These are phyloP conservation scores for Penicillium atrosanguineum DNA, from an alignment of 495 filamentous ascomycete species.

Conservation along the genomic window DNA sequence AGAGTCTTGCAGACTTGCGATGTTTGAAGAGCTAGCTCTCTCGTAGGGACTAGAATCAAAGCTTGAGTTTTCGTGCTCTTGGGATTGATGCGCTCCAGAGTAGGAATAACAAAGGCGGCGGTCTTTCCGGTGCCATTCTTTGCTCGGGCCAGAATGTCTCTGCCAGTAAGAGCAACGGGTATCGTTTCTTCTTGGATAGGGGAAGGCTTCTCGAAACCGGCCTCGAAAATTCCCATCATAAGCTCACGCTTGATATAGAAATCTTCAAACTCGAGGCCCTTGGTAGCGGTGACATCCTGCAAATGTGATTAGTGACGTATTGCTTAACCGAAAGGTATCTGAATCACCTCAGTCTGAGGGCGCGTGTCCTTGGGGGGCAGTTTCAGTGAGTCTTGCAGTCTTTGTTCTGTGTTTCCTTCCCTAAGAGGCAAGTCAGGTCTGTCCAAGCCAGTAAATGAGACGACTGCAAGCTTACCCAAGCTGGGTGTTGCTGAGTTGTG, in stretches of 20 bases:
- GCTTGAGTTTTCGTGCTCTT: conserved; percentile 94
- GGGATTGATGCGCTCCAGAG: conserved; percentile 91
- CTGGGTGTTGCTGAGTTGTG: conserved; percentile 68
- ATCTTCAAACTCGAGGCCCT: conserved; percentile 96
- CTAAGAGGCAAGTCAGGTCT: conserved; percentile 31
- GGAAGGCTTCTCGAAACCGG: conserved; percentile 97
- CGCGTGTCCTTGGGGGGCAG: conserved; percentile 78
- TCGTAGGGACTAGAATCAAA: conserved; percentile 90
- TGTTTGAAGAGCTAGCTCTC: conserved; percentile 97
- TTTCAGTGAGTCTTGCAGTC: conserved; percentile 79
- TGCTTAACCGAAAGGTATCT: background rate
- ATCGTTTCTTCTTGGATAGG: conserved; percentile 99
- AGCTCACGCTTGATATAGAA: conserved; percentile 91
- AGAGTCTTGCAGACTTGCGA: conserved; percentile 98
- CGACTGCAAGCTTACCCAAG: conserved; percentile 53
- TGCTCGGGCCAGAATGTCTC: conserved; percentile 92
- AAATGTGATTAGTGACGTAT: conserved; percentile 19
- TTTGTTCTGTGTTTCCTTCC: conserved; percentile 55
- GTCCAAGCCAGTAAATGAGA: background rate
- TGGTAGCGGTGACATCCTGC: conserved; percentile 95
- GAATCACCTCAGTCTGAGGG: conserved; percentile 86
- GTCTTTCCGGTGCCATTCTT: conserved; percentile 99
- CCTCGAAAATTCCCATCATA: conserved; percentile 98
- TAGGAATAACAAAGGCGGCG: conserved; percentile 94
- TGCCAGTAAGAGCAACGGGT: conserved; percentile 89